Evolutionary conservation across 164 flowering plant species (phyloP), one percentile per base, ranked within the genome.

Genomic region (Santalum album): DNA sequence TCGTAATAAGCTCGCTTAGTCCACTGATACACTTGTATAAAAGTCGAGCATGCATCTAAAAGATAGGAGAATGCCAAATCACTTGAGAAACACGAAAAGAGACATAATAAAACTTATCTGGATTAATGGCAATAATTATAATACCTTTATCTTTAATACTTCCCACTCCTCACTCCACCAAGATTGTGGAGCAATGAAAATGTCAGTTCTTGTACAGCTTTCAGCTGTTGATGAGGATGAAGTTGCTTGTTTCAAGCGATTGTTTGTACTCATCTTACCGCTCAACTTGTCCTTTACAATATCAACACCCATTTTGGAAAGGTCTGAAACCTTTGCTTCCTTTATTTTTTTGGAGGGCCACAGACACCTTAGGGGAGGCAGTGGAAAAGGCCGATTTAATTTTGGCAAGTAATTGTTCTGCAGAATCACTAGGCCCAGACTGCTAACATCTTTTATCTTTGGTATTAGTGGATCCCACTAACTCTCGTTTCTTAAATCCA

Each of bases 261-360:
- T 83, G 62, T 78, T 83, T 77, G 58, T 84, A 55, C 54, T 69
- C 35, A 88, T 73, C 12, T 57, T 83, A 36, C 87, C 75, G 44
- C 74, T 77, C 56, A 94, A 65, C 69, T 94, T 97, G 57, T 94
- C 99, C 78, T 82, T 89, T 32, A 94, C 80, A 32, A 83, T 68
- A 15, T 74, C 84, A 67, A 71, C 82, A 38, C 95, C 96, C 69
- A 76, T 82, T 75, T 85, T 92, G 17, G 84, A 88, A 12, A 84
- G 49, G 59, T 87, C 97, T 58, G 71, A 15, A 1, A 83, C 73
- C 66, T 87, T 89, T 53, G 87, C 72, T 58, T 83, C 95, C 72
- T 80, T 94, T 51, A 85, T 22, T 69, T 70, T n/a, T 83, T 54
- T 80, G 70, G 60, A 87, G 82, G 53, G 87, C 86, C 23, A 39